These are phyloP conservation scores for Nothopassalora personata DNA, from an alignment of 2,329 filamentous ascomycete species.

Conservation along the genomic window DNA sequence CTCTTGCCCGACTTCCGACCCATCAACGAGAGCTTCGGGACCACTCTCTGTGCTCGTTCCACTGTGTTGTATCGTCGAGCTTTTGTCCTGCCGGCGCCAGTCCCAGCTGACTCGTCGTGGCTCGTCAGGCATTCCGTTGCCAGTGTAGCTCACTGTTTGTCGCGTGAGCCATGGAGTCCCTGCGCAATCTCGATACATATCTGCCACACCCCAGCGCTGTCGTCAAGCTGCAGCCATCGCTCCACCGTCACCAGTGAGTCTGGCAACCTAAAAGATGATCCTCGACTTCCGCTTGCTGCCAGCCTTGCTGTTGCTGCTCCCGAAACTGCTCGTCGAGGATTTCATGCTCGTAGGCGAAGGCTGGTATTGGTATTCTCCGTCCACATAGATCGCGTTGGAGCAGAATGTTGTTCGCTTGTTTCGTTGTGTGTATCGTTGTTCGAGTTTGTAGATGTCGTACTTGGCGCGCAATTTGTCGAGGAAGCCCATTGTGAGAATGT, in stretches of 20 bases:
- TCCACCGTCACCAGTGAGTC: background rate
- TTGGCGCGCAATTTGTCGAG: constrained; percentile 72
- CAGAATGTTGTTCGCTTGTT: constrained; percentile 86
- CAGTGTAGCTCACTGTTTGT: background rate
- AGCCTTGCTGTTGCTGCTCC: constrained; percentile 7
- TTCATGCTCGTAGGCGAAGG: constrained; percentile 23
- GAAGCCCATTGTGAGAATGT: constrained; percentile 50
- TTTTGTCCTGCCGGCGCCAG: background rate
- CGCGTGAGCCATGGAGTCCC: background rate
- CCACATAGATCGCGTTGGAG: constrained; percentile 84
- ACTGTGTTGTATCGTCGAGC: background rate
- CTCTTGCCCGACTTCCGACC: background rate
- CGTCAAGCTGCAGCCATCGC: background rate
- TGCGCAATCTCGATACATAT: background rate
- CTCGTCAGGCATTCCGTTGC: background rate
- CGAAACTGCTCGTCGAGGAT: constrained; percentile 16
- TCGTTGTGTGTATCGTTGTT: constrained; percentile 89
- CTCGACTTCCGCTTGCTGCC: constrained; percentile 9
- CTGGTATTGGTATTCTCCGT: constrained; percentile 86
- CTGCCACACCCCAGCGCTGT: background rate
- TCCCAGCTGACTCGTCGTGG: background rate
- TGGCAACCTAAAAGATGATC: constrained; percentile 4
- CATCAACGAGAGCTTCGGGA: no score
- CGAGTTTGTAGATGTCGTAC: constrained; percentile 88
- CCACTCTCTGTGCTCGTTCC: no score